Evolutionary conservation across 352 stramenopile genomes (phyloP).

Genomic region (Phytophthora aleatoria): DNA sequence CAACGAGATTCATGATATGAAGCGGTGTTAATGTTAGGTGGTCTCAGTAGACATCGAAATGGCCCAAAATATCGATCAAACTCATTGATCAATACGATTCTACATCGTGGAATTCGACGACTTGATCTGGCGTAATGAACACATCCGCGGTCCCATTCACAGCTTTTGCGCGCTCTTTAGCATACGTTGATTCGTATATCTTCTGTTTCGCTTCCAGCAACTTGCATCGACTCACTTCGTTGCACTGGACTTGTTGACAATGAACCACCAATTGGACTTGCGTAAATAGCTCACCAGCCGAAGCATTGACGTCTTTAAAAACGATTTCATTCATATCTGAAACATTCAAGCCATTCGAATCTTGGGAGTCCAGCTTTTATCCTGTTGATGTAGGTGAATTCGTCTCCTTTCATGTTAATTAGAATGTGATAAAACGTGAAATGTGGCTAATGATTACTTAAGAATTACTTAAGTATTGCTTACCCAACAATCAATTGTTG

Average conservation of each 20-base stretch:
- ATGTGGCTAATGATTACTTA: too few relatives aligned
- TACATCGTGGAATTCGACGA: constrained; percentile 1
- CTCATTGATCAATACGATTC: constrained; percentile 14
- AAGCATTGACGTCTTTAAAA: constrained; percentile 3
- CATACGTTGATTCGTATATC: not conserved
- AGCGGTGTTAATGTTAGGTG: too few relatives aligned
- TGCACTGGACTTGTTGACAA: constrained; percentile 4
- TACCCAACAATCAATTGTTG: too few relatives aligned
- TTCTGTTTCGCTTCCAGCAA: not conserved
- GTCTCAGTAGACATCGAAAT: not conserved
- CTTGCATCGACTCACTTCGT: constrained; percentile 11
- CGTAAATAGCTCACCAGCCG: constrained; percentile 3
- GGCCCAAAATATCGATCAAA: constrained; percentile 23
- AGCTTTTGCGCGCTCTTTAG: not conserved
- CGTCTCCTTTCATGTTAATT: too few relatives aligned
- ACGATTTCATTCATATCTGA: constrained; percentile 8
- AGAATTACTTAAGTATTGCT: too few relatives aligned
- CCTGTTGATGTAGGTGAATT: not conserved
- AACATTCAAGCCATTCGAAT: not conserved
- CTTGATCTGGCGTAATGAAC: constrained; percentile 8
- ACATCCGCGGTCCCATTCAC: constrained; percentile 2
- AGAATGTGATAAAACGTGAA: too few relatives aligned
- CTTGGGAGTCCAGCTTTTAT: not conserved
- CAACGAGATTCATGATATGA: not conserved
- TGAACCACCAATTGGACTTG: constrained; percentile 4